Evolutionary conservation across 768 basidiomycete genomes (phyloP).

Genomic region (Paxillus involutus): DNA sequence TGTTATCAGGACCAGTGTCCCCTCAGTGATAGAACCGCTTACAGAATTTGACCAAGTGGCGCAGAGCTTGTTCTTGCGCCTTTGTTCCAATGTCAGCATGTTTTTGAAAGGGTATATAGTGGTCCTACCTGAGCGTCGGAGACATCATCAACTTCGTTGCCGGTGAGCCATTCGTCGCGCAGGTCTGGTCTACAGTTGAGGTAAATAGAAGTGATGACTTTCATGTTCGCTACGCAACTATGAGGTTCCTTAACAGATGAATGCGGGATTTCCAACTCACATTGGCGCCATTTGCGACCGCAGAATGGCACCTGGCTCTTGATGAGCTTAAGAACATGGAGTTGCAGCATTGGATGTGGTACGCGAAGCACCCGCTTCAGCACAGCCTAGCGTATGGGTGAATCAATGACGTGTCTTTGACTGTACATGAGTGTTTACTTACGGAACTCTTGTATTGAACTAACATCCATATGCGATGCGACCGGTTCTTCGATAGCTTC

Average conservation of each 20-base stretch:
- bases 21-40: conserved; percentile 29
- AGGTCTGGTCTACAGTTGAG: conserved; percentile 96
- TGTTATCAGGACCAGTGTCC: conserved; percentile 7
- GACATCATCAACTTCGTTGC: conserved; percentile 87
- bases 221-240: conserved; percentile 85
- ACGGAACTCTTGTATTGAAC: conserved; percentile 99
- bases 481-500: conserved; percentile 92
- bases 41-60: conserved; percentile 95
- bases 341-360: conserved; percentile 89
- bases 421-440: conserved; percentile 26
- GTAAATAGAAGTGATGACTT: conserved; percentile 98
- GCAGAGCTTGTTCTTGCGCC: conserved; percentile 94
- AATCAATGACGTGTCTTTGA: conserved; percentile 6
- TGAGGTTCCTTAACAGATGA: conserved; percentile 9
- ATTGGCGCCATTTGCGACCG: conserved; percentile 96
- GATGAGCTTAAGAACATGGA: conserved; percentile 94
- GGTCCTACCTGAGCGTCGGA: conserved; percentile 80
- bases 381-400: conserved; percentile 65
- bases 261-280: conserved; percentile 43
- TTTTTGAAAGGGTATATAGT: conserved; percentile 1
- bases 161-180: conserved; percentile 96
- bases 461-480: conserved; percentile 92
- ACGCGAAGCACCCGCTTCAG: conserved; percentile 94
- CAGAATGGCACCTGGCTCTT: conserved; percentile 99
- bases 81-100: conserved; percentile 32